Evolutionary conservation across 495 filamentous ascomycete genomes (phyloP), one percentile per base, ranked within the genome.

Genomic region (Xylaria telfairii): DNA sequence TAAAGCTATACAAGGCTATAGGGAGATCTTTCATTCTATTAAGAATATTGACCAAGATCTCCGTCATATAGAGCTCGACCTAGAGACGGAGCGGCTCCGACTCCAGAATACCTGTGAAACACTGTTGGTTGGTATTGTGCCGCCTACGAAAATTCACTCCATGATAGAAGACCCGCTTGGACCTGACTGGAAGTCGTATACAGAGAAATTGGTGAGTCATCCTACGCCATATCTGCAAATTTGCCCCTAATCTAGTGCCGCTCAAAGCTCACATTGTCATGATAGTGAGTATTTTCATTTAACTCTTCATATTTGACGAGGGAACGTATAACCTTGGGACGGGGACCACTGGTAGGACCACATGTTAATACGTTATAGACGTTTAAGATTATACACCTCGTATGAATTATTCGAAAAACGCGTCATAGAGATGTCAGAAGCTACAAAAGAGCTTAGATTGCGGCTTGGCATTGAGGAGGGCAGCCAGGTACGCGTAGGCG

Each of bases 81-180:
- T 64, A 9, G 4, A n/a, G 2, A 64, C 61, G 42, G 61, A 64
- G 42, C 6, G 9, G 7, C 15, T 64, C 0, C 24, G 24, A 21
- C 24, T 64, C 12, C 39, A 21, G 15, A 30, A 64, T 32, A 64
- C 42, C 0, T 64, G 42, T 42, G 41, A 64, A 32, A 9, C 15
- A 34, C 28, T 64, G 10, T n/a, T 64, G 13, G 24, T 19, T n/a
- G 42, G 26, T 17, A 64, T 64, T n/a, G 61, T 47, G 42, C 42
- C 26, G 3, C 42, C 26, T 30, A 30, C 4, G 4, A 9, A 64
- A 5, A 64, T 64, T 30, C 7, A n/a, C 26, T 32, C 61, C 6
- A 30, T 64, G 39, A 46, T 64, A 7, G 28, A 64, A n/a, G 24
- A 64, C 17, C 61, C 61, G 3, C 21, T 49, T 21, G 61, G 61